Evolutionary conservation across 805 yeast genomes (phyloP), one percentile per base, ranked within the genome.

Genomic region (Metschnikowia shivogae): DNA sequence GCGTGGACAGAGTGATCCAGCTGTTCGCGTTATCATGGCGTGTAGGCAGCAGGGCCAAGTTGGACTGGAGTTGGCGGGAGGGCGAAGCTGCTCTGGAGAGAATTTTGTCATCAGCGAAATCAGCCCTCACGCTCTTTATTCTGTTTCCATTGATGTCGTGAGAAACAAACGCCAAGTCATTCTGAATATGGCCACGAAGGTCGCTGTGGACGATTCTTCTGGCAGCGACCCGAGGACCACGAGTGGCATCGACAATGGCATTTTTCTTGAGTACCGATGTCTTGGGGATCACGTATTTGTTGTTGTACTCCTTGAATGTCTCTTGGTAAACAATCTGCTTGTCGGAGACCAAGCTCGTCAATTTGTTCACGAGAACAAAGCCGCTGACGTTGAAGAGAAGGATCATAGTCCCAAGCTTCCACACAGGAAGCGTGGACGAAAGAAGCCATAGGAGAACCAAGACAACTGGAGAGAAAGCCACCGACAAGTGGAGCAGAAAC

Each of bases 231-330:
- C 46, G 43, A 19, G 69, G 69, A 1, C 73, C 74, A 27, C 44
- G 47, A 2, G 83, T 77, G 2, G 85, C 81, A 61, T 80, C 86
- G 5, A 84, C 70, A 19, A 76, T 69, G 5, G 76, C 88, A 53
- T 86, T 88, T 52, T 81, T 77, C 38, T 72, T 70, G 38, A 68
- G 61, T 9, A 72, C 71, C 7, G 79, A 69, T 2, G 77, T 63
- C 41, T 74, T 73, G 3, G 89, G 89, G 30, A 73, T 73, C 13
- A 84, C 83, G 49, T 72, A 78, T 58, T 86, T 85, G 27, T 72
- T 62, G 52, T 82, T 75, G 55, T 81, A 81, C 55, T 86, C 93
- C 31, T 73, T 74, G 47, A 81, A 67, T 49, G 78, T 76, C 56
- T 84, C 88, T 47, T 75, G 77, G 46, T 73, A 73, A 4, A 86